Percentiles rank a stretch among this genome's conserved stretches.
These are phyloP conservation scores for Ophiostoma quercus DNA, from an alignment of 2,329 filamentous ascomycete genomes.

Conservation along the genomic window DNA sequence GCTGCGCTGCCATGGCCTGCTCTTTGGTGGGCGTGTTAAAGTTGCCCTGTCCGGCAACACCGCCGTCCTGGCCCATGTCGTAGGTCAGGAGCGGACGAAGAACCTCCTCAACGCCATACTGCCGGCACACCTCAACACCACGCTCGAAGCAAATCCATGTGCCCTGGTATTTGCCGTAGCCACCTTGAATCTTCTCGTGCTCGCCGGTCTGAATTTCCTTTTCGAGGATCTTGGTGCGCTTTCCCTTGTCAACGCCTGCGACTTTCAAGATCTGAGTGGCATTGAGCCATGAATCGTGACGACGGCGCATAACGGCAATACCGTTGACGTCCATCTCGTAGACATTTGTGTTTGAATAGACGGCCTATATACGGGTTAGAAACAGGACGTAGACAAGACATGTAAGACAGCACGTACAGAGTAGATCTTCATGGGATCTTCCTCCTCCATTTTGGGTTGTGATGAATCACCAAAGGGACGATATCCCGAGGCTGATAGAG, in stretches of 20 bases:
- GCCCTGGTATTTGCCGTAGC: conserved; percentile 97
- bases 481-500: conserved; percentile 35
- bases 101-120: conserved; percentile 71
- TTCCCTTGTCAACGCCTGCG: conserved; percentile 93
- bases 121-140: conserved; percentile 83
- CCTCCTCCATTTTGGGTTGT: conserved; percentile 33
- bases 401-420: too few species aligned
- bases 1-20: conserved; percentile 92
- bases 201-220: conserved; percentile 96
- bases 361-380: conserved; percentile 46
- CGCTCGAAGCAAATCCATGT: conserved; percentile 96
- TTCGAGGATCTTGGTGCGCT: conserved; percentile 94
- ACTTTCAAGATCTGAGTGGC: conserved; percentile 98
- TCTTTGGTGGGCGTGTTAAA: conserved; percentile 97
- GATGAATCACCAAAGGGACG: conserved; percentile 40
- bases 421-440: conserved; percentile 54
- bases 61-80: conserved; percentile 72
- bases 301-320: conserved; percentile 90
- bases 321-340: conserved; percentile 98
- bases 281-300: conserved; percentile 93
- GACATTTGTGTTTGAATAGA: conserved; percentile 91
- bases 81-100: conserved; percentile 71
- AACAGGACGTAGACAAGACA: too few species aligned
- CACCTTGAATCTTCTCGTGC: conserved; percentile 97
- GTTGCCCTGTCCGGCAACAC: conserved; percentile 63